Evolutionary conservation across 192 early-diverging fungal genomes (phyloP).

Genomic region (Geranomyces variabilis): DNA sequence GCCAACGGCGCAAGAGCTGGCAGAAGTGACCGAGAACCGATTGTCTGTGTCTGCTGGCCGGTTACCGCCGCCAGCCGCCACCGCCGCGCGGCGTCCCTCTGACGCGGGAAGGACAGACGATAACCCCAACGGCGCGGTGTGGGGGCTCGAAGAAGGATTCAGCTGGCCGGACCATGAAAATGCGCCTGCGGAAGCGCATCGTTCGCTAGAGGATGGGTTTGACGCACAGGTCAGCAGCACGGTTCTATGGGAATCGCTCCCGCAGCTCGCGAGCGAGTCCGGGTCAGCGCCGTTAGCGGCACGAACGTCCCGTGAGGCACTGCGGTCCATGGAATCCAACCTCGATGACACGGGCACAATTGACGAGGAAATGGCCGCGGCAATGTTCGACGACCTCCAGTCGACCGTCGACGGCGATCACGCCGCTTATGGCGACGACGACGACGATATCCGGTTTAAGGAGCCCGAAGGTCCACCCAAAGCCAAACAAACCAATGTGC

Average conservation of each 20-base stretch:
- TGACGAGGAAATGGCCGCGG: constrained; percentile 25
- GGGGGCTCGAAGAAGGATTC: constrained; percentile 30
- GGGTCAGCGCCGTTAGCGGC: background rate
- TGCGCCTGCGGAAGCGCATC: background rate
- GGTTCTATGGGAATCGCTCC: constrained; percentile 20
- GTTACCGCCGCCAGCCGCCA: background rate
- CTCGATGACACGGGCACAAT: constrained; percentile 26
- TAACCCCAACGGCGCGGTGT: background rate
- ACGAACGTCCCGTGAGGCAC: background rate
- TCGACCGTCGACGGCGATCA: constrained; percentile 18
- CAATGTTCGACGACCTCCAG: constrained; percentile 33
- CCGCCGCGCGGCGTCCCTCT: background rate
- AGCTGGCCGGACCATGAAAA: constrained; percentile 7
- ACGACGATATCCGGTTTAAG: constrained; percentile 36
- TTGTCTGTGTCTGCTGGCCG: background rate
- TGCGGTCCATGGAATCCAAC: background rate
- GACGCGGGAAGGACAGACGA: background rate
- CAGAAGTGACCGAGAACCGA: constrained; percentile 9
- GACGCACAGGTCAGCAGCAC: constrained; percentile 8
- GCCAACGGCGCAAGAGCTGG: constrained; percentile 24
- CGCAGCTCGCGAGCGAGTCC: constrained; percentile 24
- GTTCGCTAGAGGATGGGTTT: background rate
- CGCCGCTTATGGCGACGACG: constrained; percentile 12
- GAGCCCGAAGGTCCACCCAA: constrained; percentile 30
- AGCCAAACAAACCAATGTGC: constrained; percentile 65